phyloP scores from a whole-genome alignment of 805 yeast genomes.

The Nakazawaea anatomiae region DNA sequence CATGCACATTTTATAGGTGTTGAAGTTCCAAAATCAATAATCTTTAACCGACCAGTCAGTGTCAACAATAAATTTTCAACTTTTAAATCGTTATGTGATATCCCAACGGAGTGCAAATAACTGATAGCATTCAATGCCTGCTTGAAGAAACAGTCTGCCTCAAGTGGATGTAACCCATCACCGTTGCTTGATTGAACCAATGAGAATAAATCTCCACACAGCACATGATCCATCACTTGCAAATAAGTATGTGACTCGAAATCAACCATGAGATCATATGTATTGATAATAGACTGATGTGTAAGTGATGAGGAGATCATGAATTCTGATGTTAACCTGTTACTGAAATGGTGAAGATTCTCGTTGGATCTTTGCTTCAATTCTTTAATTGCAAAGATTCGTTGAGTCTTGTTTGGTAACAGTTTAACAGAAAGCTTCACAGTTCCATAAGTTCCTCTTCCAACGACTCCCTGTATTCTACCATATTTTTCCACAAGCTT shows the following conservation, averaged over 20 bases:
- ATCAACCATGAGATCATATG: slow-evolving; percentile 75
- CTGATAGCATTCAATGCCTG: slow-evolving; percentile 78
- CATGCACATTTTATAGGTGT: slow-evolving; percentile 88
- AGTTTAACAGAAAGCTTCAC: slow-evolving; percentile 36
- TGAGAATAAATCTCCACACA: slow-evolving; percentile 75
- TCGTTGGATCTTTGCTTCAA: slow-evolving; percentile 59
- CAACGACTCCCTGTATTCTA: slow-evolving; percentile 41
- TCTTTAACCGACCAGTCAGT: slow-evolving; percentile 57
- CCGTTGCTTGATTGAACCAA: slow-evolving; percentile 47
- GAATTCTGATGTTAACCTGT: slow-evolving; percentile 84
- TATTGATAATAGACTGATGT: slow-evolving; percentile 71
- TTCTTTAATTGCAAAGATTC: slow-evolving; percentile 71
- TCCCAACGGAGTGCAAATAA: slow-evolving; percentile 87
- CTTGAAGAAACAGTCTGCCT: slow-evolving; percentile 86
- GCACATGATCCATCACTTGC: slow-evolving; percentile 94
- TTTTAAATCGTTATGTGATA: slow-evolving; percentile 89
- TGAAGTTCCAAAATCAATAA: slow-evolving; percentile 87
- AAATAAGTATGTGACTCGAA: slow-evolving; percentile 62
- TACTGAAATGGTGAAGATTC: slow-evolving; percentile 48
- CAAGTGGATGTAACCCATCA: slow-evolving; percentile 49
- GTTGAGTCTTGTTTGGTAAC: slow-evolving; percentile 31
- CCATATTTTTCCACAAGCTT: slow-evolving; percentile 43
- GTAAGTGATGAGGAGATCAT: slow-evolving; percentile 76
- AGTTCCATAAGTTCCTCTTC: slow-evolving; percentile 43
- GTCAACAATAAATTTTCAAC: slow-evolving; percentile 80